Percentiles rank a stretch among this genome's conserved stretches.
Conservation (phyloP, 345 rosid species). For the Leavenworthia alabamica region DNA sequence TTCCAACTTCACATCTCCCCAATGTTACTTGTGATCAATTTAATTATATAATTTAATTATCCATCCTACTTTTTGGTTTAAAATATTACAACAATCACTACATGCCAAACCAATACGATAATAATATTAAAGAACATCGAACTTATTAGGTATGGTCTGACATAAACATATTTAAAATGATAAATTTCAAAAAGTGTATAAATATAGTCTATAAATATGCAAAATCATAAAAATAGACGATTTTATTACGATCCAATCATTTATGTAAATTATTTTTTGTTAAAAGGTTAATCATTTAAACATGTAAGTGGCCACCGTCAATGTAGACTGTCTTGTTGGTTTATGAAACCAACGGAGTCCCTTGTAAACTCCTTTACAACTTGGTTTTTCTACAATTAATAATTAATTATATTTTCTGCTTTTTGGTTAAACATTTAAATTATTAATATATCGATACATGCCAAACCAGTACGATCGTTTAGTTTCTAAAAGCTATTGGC, state of each 20-base stretch:
- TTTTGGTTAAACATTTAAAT: neutral
- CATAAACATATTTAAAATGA: neutral
- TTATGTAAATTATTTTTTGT: neutral
- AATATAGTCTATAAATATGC: neutral
- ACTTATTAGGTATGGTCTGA: neutral
- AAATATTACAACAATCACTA: neutral
- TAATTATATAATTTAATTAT: neutral
- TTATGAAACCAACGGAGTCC: conserved; percentile 3
- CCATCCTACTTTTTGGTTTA: neutral
- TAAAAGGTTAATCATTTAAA: too few relatives aligned
- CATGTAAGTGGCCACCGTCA: neutral
- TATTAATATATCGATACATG: neutral
- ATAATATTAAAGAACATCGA: neutral
- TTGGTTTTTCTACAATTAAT: neutral
- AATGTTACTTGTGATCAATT: neutral
- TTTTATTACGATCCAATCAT: neutral
- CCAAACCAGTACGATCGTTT: neutral
- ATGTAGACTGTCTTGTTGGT: neutral
- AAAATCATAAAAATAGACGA: neutral
- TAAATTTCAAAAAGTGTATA: too few relatives aligned
- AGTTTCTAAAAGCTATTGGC: neutral
- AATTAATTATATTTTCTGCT: neutral
- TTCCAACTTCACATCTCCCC: neutral
- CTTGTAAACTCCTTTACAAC: neutral
- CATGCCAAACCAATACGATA: neutral